A percentile compares a stretch with the other conserved stretches of the same genome.
phyloP scores from a whole-genome alignment of 2,329 filamentous ascomycete species.

The Alternaria rosae region DNA sequence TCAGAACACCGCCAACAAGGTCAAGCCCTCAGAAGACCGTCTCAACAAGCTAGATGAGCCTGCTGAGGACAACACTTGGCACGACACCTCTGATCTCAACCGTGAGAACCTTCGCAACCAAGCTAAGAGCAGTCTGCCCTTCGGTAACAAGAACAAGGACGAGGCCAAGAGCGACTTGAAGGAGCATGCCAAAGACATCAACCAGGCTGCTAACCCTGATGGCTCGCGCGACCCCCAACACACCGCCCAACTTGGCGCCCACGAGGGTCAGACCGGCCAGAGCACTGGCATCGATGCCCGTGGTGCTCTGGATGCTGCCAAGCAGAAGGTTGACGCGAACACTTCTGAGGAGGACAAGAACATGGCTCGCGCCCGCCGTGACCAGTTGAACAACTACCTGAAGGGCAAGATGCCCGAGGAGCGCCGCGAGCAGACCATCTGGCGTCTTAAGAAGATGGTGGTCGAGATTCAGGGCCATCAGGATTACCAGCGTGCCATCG shows the following conservation, averaged over 20 bases:
- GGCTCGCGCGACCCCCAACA: constrained; percentile 64
- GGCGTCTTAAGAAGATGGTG: constrained; percentile 96
- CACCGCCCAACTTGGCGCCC: constrained; percentile 60
- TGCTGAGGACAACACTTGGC: constrained; percentile 92
- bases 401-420: constrained; percentile 88
- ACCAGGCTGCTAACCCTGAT: constrained; percentile 63
- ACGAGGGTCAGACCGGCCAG: constrained; percentile 57
- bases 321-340: constrained; percentile 68
- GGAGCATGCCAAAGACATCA: constrained; percentile 65
- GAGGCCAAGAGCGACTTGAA: constrained; percentile 59
- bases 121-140: constrained; percentile 65
- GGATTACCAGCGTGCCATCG: constrained; percentile 91
- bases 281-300: constrained; percentile 61
- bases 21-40: constrained; percentile 80
- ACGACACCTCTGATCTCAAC: constrained; percentile 80
- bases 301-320: constrained; percentile 59
- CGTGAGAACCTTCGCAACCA: constrained; percentile 74
- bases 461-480: constrained; percentile 95
- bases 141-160: constrained; percentile 63
- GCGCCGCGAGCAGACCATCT: constrained; percentile 89
- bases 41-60: constrained; percentile 80
- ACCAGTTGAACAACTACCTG: constrained; percentile 75
- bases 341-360: constrained; percentile 67
- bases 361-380: constrained; percentile 51
- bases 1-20: constrained; percentile 73